phyloP scores from a whole-genome alignment of 495 filamentous ascomycete species.

The Delitschia confertaspora region DNA sequence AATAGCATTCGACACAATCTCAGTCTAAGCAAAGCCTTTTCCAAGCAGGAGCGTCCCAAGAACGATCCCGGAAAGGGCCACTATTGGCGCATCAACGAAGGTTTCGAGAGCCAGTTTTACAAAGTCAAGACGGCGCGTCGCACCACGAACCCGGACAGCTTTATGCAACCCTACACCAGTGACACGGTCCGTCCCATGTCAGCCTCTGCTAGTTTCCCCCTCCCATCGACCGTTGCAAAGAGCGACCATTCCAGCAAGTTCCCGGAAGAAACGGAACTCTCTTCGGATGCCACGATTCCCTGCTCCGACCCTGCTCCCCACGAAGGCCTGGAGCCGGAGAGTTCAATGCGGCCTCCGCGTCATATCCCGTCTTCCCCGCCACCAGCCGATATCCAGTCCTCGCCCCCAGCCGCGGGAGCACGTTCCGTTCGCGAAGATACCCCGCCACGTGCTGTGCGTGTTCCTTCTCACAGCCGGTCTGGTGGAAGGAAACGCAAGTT shows the following conservation, averaged over 20 bases:
- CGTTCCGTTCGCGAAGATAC: constrained; percentile 57
- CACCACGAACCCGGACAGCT: constrained; percentile 38
- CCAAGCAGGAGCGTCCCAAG: constrained; percentile 91
- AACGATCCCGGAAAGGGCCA: constrained; percentile 98
- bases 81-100: constrained; percentile 90
- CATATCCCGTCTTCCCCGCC: constrained; percentile 50
- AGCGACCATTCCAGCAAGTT: constrained; percentile 40
- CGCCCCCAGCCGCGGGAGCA: constrained; percentile 62
- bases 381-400: constrained; percentile 63
- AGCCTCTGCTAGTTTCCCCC: constrained; percentile 34
- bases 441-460: constrained; percentile 59
- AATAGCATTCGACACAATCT: constrained; percentile 98
- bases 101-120: constrained; percentile 77
- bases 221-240: constrained; percentile 25
- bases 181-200: constrained; percentile 29
- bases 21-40: constrained; percentile 94
- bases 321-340: constrained; percentile 50
- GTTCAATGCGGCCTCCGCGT: constrained; percentile 31
- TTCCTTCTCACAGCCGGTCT: constrained; percentile 46
- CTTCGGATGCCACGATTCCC: constrained; percentile 91
- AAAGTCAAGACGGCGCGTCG: constrained; percentile 67
- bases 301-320: constrained; percentile 67
- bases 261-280: constrained; percentile 52
- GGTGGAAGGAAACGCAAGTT: constrained; percentile 64
- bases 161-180: constrained; percentile 23